Evolutionary conservation across 2,329 filamentous ascomycete species (phyloP), one percentile per base, ranked within the genome.

Genomic region (Cercospora sp.): DNA sequence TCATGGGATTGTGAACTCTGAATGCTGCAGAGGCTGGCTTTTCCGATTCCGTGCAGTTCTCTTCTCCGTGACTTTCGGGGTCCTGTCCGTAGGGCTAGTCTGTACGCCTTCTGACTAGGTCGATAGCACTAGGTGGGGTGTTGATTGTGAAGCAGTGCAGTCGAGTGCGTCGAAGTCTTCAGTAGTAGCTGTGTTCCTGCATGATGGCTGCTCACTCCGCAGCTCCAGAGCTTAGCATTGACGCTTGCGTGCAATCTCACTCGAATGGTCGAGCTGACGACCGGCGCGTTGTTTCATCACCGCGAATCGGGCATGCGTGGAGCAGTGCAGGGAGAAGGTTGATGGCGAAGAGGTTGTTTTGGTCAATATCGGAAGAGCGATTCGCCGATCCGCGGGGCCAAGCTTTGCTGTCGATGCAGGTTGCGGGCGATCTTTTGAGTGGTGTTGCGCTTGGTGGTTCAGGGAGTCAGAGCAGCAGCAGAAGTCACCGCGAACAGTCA

Each of bases 391-490:
- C 20, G 53, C 6, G 36, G 36, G 36, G 53, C 53, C 28, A 57
- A 57, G 53, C 23, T 57, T 57, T 26, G 26, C 16, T 53, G 23
- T 28, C 28, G 18, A 57, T 58, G 53, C 53, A 58, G 53, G 53
- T 13, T 18, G 53, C 53, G 53, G 53, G 53, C 53, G 45, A 57
- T 57, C 23, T 57, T 57, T 57, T 57, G 53, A 31, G 53, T 57
- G 20, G 53, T 57, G 53, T 33, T 5, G 30, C 26, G 53, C 30
- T n/a, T 58, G 3, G 53, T n/a, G 53, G 26, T 6, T 18, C 53
- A 58, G 20, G 26, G 53, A 23, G 53, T 23, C 30, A 30, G 53
- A 53, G 48, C 20, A 53, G 48, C 18, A 30, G 30, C 26, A 33
- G 23, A 26, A 26, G 26, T 33, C 53, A 58, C 53, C 53, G 53